Percentiles rank a stretch among this genome's conserved stretches.
Evolutionary conservation across 1,139 yeast species (phyloP).

Genomic region (Diutina mesorugosa): DNA sequence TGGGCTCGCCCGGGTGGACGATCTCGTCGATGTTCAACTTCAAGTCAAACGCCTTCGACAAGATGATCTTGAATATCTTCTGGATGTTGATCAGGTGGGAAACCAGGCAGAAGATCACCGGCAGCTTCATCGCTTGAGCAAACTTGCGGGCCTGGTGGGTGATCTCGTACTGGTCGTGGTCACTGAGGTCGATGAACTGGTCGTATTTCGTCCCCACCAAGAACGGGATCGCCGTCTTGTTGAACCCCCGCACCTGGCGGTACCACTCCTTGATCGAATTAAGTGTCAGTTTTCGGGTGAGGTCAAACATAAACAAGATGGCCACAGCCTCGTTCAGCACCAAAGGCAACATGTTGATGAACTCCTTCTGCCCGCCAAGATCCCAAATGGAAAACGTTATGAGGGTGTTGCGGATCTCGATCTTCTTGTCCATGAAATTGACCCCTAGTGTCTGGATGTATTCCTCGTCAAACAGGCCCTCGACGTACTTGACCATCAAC

Average conservation of each 20-base stretch:
- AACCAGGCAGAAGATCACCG: conserved; percentile 83
- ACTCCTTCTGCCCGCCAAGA: conserved; percentile 92
- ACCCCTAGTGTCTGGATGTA: conserved; percentile 93
- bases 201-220: conserved; percentile 93
- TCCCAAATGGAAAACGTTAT: conserved; percentile 94
- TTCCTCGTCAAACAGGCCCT: conserved; percentile 83
- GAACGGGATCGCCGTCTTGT: conserved; percentile 85
- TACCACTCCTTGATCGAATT: conserved; percentile 92
- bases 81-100: conserved; percentile 90
- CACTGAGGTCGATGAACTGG: conserved; percentile 66
- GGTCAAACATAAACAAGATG: conserved; percentile 81
- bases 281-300: conserved; percentile 76
- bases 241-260: conserved; percentile 82
- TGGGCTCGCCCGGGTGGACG: conserved; percentile 76
- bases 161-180: conserved; percentile 73
- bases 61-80: conserved; percentile 82
- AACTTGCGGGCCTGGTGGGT: conserved; percentile 79
- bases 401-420: conserved; percentile 76
- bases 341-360: conserved; percentile 89
- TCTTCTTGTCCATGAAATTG: conserved; percentile 86
- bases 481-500: conserved; percentile 92
- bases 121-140: conserved; percentile 87
- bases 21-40: conserved; percentile 78
- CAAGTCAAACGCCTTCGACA: conserved; percentile 86
- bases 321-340: conserved; percentile 94